These are phyloP conservation scores for Trichoderma afroharzianum DNA, from an alignment of 2,329 filamentous ascomycete genomes.

Conservation along the genomic window DNA sequence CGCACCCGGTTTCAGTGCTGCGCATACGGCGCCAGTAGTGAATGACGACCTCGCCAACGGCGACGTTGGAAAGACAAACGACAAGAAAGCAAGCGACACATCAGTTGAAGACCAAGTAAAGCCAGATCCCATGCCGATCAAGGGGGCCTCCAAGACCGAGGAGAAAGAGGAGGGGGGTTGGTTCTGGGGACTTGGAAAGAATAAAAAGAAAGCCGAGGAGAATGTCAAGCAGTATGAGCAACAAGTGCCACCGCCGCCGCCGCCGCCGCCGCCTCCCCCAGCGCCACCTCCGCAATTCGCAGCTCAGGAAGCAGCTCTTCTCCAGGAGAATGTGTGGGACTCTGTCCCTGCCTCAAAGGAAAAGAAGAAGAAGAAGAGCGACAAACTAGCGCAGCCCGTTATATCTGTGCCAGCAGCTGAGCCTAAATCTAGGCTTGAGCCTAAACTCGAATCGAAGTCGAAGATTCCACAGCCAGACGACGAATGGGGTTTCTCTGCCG, in stretches of 20 bases:
- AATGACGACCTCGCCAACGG: constrained; percentile 24
- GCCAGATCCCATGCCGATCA: constrained; percentile 25
- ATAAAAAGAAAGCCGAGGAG: constrained; percentile 24
- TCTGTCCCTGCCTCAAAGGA: not conserved
- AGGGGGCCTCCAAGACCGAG: constrained; percentile 20
- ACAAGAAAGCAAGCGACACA: constrained; percentile 32
- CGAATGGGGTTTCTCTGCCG: constrained; percentile 22
- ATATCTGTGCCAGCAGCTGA: constrained; percentile 26
- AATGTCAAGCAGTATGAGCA: not conserved
- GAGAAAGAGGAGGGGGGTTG: constrained; percentile 33
- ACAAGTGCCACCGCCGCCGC: not conserved
- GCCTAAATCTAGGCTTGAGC: constrained; percentile 24
- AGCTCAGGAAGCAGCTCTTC: not conserved
- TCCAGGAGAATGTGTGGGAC: constrained; percentile 13
- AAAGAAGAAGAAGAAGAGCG: constrained; percentile 29
- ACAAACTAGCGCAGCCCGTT: constrained; percentile 25
- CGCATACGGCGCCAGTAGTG: constrained; percentile 13
- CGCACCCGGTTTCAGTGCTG: constrained; percentile 26
- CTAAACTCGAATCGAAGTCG: constrained; percentile 25
- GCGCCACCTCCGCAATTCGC: not conserved
- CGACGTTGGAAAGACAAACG: constrained; percentile 39
- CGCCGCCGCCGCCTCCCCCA: constrained; percentile 5
- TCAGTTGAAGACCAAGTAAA: constrained; percentile 19
- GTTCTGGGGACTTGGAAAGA: constrained; percentile 28
- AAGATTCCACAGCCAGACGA: constrained; percentile 21